Conservation (phyloP, 495 filamentous ascomycete genomes). For the Talaromyces nanjingensis region DNA sequence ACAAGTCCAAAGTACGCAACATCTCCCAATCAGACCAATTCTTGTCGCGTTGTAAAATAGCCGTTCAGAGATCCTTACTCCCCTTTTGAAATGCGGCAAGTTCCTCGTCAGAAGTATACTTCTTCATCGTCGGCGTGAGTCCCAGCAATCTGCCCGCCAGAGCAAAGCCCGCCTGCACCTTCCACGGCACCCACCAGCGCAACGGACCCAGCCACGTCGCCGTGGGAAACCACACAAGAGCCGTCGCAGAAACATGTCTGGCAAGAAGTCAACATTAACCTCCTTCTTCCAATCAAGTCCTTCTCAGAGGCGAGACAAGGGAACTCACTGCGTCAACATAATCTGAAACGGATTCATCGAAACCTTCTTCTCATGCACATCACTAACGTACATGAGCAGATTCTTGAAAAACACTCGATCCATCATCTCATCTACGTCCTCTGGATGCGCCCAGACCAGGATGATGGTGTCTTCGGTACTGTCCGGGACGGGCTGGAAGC, state of each 20-base stretch:
- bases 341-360: background rate
- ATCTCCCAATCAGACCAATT: too few species aligned
- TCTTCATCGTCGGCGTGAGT: background rate
- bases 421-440: background rate
- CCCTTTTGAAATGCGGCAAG: constrained; percentile 5
- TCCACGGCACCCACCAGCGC: background rate
- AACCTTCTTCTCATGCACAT: background rate
- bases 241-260: background rate
- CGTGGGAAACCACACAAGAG: background rate
- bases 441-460: background rate
- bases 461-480: background rate
- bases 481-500: background rate
- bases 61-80: background rate
- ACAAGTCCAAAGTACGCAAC: too few species aligned
- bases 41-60: background rate
- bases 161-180: background rate
- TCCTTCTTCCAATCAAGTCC: too few species aligned
- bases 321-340: background rate
- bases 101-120: constrained; percentile 6
- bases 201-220: background rate
- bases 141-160: constrained; percentile 12
- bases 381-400: background rate
- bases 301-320: too few species aligned
- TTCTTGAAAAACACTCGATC: background rate
- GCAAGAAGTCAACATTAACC: background rate